These are phyloP conservation scores for Trapa bicornis DNA, from an alignment of 345 rosid genomes.

Conservation along the genomic window DNA sequence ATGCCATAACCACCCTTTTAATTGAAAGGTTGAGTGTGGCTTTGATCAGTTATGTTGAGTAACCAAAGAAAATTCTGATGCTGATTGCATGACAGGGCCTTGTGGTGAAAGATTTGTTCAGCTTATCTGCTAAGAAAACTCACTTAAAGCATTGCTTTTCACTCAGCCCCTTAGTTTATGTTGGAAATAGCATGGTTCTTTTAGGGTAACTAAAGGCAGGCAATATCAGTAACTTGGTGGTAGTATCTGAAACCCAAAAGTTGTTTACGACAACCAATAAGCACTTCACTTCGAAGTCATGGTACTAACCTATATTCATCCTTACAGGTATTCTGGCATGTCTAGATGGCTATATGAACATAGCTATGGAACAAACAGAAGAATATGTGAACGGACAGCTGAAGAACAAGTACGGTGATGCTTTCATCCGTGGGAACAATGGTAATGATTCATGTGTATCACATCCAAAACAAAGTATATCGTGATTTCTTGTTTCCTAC, in stretches of 20 bases:
- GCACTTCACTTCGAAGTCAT: background rate
- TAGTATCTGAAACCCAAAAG: background rate
- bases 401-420: conserved; percentile 89
- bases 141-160: background rate
- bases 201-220: background rate
- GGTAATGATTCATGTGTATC: conserved; percentile 18
- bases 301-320: background rate
- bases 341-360: conserved; percentile 91
- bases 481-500: background rate
- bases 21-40: background rate
- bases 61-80: background rate
- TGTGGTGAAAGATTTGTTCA: background rate
- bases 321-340: conserved; percentile 64
- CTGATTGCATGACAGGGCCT: background rate
- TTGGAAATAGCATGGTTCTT: background rate
- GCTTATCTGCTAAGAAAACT: background rate
- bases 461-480: no score
- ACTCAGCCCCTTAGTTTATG: background rate
- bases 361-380: conserved; percentile 96
- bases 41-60: background rate
- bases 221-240: background rate
- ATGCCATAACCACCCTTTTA: background rate
- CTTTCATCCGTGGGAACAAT: conserved; percentile 92
- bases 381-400: conserved; percentile 91
- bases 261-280: background rate